Evolutionary conservation across 2,329 filamentous ascomycete genomes (phyloP), one percentile per base, ranked within the genome.

Genomic region (Pestalotiopsis sp.): DNA sequence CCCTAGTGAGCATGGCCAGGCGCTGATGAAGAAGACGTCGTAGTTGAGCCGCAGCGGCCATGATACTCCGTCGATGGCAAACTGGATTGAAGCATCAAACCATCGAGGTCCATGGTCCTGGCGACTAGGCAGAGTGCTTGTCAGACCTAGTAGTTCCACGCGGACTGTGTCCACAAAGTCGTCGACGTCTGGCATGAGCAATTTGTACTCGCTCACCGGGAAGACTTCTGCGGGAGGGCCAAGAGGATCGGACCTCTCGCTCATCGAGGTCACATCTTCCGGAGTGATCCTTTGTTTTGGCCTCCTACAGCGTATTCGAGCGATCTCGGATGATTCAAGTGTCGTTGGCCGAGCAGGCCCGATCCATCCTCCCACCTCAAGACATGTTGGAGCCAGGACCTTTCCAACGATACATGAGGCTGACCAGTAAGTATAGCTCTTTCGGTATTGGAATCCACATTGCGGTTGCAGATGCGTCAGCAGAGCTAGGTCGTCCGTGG

Each of bases 351-450:
- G 86, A 38, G 90, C 91, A 2, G 92, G 92, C 0, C 92, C 92
- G 52, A 94, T 83, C 92, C 92, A 94, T 27, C 92, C 92, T 58
- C 88, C 91, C 23, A 92, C 85, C 67, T 91, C 87, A 71, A 86
- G 88, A 73, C 92, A 93, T 0, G 91, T 93, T 27, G 91, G 90
- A 52, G 89, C 91, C 7, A 94, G 83, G 2, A 94, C 92, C 76
- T 93, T 94, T 49, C 92, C 92, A 2, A 94, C 90, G 68, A 94
- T 92, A 73, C 87, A 92, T 23, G 86, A 84, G 13, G 89, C 87
- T 3, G 91, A 89, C 92, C 92, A 94, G 82, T 94, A 94, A 1
- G 92, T 94, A 76, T 91, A 91, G 68, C 89, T 90, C 74, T 84
- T 86, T 69, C 90, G 90, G 76, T 94, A 94, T 80, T 94, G 92